Evolutionary conservation across 176 grass and related monocot species (phyloP), one percentile per base, ranked within the genome.

Genomic region (Eragrostis curvula): DNA sequence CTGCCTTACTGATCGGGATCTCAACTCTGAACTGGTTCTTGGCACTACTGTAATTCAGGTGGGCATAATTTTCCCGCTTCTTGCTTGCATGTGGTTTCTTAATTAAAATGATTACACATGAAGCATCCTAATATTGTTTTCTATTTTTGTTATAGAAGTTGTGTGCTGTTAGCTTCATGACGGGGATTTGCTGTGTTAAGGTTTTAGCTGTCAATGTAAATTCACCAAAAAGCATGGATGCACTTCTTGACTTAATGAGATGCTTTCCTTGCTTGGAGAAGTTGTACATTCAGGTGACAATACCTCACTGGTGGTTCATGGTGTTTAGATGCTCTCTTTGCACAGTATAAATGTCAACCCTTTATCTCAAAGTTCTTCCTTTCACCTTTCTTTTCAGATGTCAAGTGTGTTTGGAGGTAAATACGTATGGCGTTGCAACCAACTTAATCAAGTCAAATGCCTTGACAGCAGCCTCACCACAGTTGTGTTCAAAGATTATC

Each of bases 211-310:
- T 68, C 4, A 24, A 17, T 43, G 10, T 21, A 5, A 0, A 11
- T 43, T 12, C 21, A n/a, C 40, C 12, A 51, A 51, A 17, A 1
- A 44, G 41, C 40, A 41, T 21, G 18, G 7, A 41, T 21, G 6
- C n/a, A 7, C 9, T 68, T 44, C 23, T 68, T 5, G 12, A 68
- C 18, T 69, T 45, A 6, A 24, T 69, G 66, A 45, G 40, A 68
- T 68, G 65, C 17, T 68, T 68, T 68, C 32, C 63, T 66, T 66
- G 63, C 63, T 40, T 66, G 63, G 3, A 42, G 65, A 41, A n/a
- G 8, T 12, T 69, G 8, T 69, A 69, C 41, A 45, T 69, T 20
- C 10, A 24, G 41, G 64, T 67, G 41, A 39, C 9, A 42, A 51
- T 18, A 50, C 3, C 12, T 51, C 18, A 41, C 10, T 30, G 10